phyloP scores from a whole-genome alignment of 2,329 filamentous ascomycete species.

The Pseudogymnoascus verrucosus region DNA sequence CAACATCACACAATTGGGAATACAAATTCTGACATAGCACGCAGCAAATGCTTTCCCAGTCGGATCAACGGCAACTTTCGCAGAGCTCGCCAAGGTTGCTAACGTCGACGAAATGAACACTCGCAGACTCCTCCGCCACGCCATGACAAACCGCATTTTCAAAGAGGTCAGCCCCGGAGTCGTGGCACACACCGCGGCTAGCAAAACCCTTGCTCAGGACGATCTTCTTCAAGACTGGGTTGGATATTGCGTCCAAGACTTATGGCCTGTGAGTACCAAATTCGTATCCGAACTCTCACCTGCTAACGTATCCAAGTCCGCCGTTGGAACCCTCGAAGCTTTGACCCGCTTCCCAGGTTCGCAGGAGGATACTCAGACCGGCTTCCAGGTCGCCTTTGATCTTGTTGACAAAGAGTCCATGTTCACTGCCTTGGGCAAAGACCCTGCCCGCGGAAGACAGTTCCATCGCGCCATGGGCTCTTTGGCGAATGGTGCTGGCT shows the following conservation, averaged over 20 bases:
- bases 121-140: constrained; percentile 42
- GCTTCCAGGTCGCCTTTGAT: constrained; percentile 44
- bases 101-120: constrained; percentile 31
- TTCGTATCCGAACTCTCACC: background rate
- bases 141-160: constrained; percentile 50
- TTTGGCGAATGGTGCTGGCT: constrained; percentile 47
- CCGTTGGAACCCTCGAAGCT: constrained; percentile 38
- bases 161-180: constrained; percentile 40
- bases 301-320: constrained; percentile 28
- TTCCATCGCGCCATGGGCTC: constrained; percentile 49
- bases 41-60: constrained; percentile 45
- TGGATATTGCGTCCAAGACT: constrained; percentile 46
- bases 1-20: background rate
- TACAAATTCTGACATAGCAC: constrained; percentile 11
- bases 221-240: constrained; percentile 44
- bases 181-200: constrained; percentile 49
- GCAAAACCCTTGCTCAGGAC: constrained; percentile 43
- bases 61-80: constrained; percentile 36
- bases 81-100: constrained; percentile 31
- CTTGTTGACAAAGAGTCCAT: constrained; percentile 45
- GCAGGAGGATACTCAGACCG: constrained; percentile 39
- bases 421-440: constrained; percentile 45
- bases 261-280: constrained; percentile 27
- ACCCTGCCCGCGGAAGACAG: constrained; percentile 38
- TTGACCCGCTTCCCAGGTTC: constrained; percentile 39